A percentile compares a stretch with the other conserved stretches of the same genome.
phyloP scores from a whole-genome alignment of 2,329 filamentous ascomycete species.

The Xylariaceae sp. region DNA sequence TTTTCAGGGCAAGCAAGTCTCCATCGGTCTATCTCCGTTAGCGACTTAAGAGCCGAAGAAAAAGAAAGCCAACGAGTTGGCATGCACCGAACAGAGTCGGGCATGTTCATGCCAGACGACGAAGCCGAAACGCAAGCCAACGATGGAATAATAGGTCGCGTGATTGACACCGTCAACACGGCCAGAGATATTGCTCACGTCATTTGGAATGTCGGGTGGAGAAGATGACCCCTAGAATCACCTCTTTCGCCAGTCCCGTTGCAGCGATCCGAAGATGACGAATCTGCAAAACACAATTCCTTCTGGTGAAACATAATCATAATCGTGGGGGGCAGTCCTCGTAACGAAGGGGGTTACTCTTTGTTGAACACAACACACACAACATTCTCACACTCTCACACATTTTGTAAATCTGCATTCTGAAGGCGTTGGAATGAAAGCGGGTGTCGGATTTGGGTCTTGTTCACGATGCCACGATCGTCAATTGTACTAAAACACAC shows the following conservation, averaged over 20 bases:
- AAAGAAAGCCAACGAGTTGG: constrained; percentile 50
- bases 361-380: not conserved
- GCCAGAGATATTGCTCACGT: constrained; percentile 66
- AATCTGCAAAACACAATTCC: constrained; percentile 11
- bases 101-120: constrained; percentile 88
- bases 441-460: constrained; percentile 2
- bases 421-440: constrained; percentile 17
- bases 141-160: constrained; percentile 66
- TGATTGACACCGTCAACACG: constrained; percentile 75
- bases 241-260: not conserved
- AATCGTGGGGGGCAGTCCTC: not conserved
- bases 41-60: constrained; percentile 44
- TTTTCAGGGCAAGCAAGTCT: constrained; percentile 31
- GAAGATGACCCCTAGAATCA: constrained; percentile 37
- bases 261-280: not conserved
- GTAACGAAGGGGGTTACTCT: constrained; percentile 1
- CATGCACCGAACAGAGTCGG: constrained; percentile 73
- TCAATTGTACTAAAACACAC: constrained; percentile 14
- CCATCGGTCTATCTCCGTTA: constrained; percentile 45
- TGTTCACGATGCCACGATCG: constrained; percentile 16
- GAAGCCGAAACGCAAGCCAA: constrained; percentile 60
- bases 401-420: constrained; percentile 13
- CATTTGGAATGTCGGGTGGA: constrained; percentile 67
- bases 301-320: not conserved
- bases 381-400: too few species aligned